These are phyloP conservation scores for Blastocystis hominis DNA, from an alignment of 352 stramenopile species.

Conservation along the genomic window DNA sequence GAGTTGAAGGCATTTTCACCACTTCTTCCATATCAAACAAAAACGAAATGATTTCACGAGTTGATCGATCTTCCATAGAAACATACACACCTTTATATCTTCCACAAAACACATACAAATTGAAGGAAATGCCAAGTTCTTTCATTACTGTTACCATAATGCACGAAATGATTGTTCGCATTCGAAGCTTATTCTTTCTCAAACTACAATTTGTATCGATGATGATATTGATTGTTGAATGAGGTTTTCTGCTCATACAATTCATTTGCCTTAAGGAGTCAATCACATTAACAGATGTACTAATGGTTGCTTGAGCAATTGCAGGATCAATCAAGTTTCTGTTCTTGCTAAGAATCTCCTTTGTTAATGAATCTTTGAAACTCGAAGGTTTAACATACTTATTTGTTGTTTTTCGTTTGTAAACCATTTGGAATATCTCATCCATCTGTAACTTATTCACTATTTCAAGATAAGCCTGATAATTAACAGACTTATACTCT, in stretches of 20 bases:
- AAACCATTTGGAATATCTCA: background rate
- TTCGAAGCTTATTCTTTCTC: too few species aligned
- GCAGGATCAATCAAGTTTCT: background rate
- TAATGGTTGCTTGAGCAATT: background rate
- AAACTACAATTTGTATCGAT: conserved; percentile 19
- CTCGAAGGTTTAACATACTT: background rate
- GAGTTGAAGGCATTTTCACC: too few species aligned
- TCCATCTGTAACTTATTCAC: too few species aligned
- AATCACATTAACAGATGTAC: background rate
- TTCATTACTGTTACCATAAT: too few species aligned
- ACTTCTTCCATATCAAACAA: too few species aligned
- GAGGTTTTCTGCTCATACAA: background rate
- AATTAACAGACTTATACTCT: background rate
- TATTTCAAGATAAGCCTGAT: background rate
- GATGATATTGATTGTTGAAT: background rate
- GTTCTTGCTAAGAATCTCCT: background rate
- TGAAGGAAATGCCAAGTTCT: too few species aligned
- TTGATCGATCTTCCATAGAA: too few species aligned
- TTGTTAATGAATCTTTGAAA: background rate
- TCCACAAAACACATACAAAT: too few species aligned
- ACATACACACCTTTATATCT: too few species aligned
- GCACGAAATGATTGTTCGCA: too few species aligned
- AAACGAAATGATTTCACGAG: too few species aligned
- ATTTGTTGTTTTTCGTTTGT: background rate
- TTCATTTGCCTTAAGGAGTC: background rate